These are phyloP conservation scores for Microbotryum lychnidis-dioicae DNA, from an alignment of 1,284 basidiomycete species.

Conservation along the genomic window DNA sequence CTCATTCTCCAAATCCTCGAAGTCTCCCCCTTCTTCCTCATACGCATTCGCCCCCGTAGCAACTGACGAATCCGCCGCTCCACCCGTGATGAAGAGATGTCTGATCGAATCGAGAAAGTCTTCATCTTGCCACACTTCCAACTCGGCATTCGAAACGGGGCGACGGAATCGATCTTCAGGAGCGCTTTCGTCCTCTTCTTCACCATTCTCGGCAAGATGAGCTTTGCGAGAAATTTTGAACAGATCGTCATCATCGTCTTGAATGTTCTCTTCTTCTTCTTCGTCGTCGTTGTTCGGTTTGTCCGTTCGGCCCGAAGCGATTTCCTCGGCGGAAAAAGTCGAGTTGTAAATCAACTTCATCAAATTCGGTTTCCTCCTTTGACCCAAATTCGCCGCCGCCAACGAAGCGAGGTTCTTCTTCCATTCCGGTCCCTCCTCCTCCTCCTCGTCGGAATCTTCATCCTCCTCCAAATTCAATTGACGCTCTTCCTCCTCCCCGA, in stretches of 20 bases:
- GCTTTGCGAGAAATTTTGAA: conserved; percentile 37
- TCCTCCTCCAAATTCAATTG: conserved; percentile 33
- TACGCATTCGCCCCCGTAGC: conserved; percentile 38
- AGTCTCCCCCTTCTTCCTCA: conserved; percentile 46
- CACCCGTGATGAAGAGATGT: conserved; percentile 82
- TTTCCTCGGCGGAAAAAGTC: conserved; percentile 60
- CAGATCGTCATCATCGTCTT: conserved; percentile 33
- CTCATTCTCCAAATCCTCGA: conserved; percentile 49
- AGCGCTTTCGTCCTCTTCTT: conserved; percentile 34
- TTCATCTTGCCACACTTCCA: conserved; percentile 76
- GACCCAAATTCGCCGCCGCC: conserved; percentile 51
- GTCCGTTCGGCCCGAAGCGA: conserved; percentile 48
- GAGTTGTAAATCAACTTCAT: conserved; percentile 76
- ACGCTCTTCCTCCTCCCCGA: conserved; percentile 32
- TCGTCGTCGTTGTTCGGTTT: conserved; percentile 33
- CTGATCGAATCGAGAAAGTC: conserved; percentile 77
- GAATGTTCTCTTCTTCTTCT: conserved; percentile 33
- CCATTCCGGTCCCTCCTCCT: conserved; percentile 57
- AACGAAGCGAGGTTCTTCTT: conserved; percentile 61
- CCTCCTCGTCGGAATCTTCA: conserved; percentile 37
- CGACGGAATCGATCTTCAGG: conserved; percentile 54
- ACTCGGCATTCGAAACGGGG: conserved; percentile 41
- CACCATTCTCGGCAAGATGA: conserved; percentile 55
- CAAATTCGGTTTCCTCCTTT: conserved; percentile 58
- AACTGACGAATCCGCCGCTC: conserved; percentile 31